A percentile compares a stretch with the other conserved stretches of the same genome.
These are phyloP conservation scores for Puccinia coronata DNA, from an alignment of 1,284 basidiomycete genomes.

Conservation along the genomic window DNA sequence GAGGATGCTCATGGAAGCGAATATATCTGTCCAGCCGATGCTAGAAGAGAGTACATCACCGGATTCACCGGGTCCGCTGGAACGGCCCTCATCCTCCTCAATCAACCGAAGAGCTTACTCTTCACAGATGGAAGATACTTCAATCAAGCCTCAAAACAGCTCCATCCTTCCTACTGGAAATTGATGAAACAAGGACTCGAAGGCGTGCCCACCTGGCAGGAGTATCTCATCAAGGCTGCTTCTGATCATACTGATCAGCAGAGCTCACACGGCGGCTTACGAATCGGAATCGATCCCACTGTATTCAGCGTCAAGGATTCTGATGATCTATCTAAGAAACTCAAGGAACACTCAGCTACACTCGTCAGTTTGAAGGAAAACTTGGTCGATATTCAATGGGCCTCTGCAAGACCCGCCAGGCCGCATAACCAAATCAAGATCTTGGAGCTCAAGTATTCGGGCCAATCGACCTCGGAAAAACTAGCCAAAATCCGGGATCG, in stretches of 20 bases:
- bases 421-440: conserved; percentile 72
- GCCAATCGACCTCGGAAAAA: conserved; percentile 70
- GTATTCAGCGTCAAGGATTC: conserved; percentile 58
- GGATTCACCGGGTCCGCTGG: conserved; percentile 58
- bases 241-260: conserved; percentile 72
- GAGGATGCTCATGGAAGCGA: conserved; percentile 57
- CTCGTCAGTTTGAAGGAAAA: conserved; percentile 72
- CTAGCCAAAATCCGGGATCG: conserved; percentile 65
- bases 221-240: conserved; percentile 71
- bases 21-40: conserved; percentile 55
- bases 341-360: conserved; percentile 64
- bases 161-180: conserved; percentile 80
- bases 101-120: conserved; percentile 61
- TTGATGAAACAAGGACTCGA: conserved; percentile 86
- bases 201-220: conserved; percentile 88
- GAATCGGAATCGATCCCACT: conserved; percentile 56
- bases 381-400: conserved; percentile 82
- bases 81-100: conserved; percentile 53
- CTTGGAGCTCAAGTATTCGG: conserved; percentile 71
- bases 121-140: conserved; percentile 96
- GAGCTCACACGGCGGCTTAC: conserved; percentile 29
- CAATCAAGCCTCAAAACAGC: conserved; percentile 83
- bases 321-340: conserved; percentile 62
- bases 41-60: conserved; percentile 55
- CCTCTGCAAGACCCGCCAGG: conserved; percentile 67